These are phyloP conservation scores for Echeveria elegans DNA, from an alignment of 164 flowering plant species.

Conservation along the genomic window DNA sequence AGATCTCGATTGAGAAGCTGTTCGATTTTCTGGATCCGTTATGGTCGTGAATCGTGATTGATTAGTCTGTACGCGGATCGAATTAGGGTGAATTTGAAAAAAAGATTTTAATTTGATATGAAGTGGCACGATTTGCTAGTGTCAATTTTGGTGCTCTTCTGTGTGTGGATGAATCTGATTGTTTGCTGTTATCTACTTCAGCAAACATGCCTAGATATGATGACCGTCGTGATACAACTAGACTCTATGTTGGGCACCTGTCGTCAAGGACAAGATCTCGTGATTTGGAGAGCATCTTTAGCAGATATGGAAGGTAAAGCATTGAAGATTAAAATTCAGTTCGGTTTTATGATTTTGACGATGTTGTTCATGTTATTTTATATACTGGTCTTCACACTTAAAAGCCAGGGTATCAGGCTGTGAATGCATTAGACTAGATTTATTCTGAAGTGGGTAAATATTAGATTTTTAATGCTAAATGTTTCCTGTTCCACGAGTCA, in stretches of 20 bases:
- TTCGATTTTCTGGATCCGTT: neutral
- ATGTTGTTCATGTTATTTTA: neutral
- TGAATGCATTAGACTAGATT: neutral
- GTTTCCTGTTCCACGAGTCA: slow-evolving; percentile 22
- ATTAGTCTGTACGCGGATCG: neutral
- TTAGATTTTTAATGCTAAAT: slow-evolving; percentile 19
- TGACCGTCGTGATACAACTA: no score
- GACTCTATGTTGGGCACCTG: no score
- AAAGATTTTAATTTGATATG: neutral
- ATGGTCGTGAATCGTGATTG: neutral
- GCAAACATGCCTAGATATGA: no score
- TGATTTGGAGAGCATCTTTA: no score
- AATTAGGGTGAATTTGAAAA: neutral
- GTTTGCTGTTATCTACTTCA: slow-evolving; percentile 1
- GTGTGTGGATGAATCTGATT: neutral
- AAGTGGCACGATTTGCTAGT: no score
- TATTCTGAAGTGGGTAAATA: neutral
- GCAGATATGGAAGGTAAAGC: slow-evolving; percentile 70
- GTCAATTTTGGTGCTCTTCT: neutral
- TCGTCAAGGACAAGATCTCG: no score
- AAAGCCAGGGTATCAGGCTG: neutral
- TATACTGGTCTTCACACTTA: neutral
- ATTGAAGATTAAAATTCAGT: neutral
- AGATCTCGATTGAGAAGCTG: neutral
- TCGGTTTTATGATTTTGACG: neutral